These are phyloP conservation scores for Gymnopilus dilepis DNA, from an alignment of 768 basidiomycete genomes.

Conservation along the genomic window DNA sequence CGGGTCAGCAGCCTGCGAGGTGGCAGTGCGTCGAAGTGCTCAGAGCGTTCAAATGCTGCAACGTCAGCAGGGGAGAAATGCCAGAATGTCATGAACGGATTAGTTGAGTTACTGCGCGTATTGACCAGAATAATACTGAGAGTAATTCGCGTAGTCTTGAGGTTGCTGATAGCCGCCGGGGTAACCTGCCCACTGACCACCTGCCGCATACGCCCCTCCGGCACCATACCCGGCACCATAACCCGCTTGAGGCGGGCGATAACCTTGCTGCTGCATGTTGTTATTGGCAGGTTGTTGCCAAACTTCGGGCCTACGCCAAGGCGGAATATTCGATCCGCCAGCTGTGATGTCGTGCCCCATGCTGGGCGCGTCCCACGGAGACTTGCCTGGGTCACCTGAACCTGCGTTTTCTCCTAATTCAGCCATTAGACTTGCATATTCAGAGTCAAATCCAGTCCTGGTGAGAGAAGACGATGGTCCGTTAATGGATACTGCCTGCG, in stretches of 20 bases:
- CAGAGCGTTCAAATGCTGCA: slow-evolving; percentile 43
- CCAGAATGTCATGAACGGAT: slow-evolving; percentile 29
- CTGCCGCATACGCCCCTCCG: slow-evolving; percentile 47
- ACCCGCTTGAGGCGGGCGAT: slow-evolving; percentile 69
- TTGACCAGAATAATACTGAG: slow-evolving; percentile 88
- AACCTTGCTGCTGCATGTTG: slow-evolving; percentile 55
- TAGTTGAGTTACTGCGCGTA: slow-evolving; percentile 77
- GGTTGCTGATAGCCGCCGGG: slow-evolving; percentile 52
- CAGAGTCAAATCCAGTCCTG: slow-evolving; percentile 92
- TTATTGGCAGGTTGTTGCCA: slow-evolving; percentile 70
- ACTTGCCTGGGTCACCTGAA: slow-evolving; percentile 57
- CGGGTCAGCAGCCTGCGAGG: slow-evolving; percentile 24
- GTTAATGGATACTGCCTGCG: slow-evolving; percentile 45
- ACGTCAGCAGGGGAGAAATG: slow-evolving; percentile 44
- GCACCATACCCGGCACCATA: slow-evolving; percentile 55
- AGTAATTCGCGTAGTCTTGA: slow-evolving; percentile 84
- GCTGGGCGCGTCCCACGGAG: slow-evolving; percentile 55
- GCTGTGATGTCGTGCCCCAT: slow-evolving; percentile 70
- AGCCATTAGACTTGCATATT: slow-evolving; percentile 97
- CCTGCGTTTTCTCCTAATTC: slow-evolving; percentile 89
- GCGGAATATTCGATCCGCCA: slow-evolving; percentile 83
- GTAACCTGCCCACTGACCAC: slow-evolving; percentile 55
- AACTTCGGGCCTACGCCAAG: slow-evolving; percentile 89
- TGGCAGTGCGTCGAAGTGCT: slow-evolving; percentile 39
- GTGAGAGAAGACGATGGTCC: slow-evolving; percentile 56